These are phyloP conservation scores for Quercus phellos DNA, from an alignment of 331 rosid species.

Conservation along the genomic window DNA sequence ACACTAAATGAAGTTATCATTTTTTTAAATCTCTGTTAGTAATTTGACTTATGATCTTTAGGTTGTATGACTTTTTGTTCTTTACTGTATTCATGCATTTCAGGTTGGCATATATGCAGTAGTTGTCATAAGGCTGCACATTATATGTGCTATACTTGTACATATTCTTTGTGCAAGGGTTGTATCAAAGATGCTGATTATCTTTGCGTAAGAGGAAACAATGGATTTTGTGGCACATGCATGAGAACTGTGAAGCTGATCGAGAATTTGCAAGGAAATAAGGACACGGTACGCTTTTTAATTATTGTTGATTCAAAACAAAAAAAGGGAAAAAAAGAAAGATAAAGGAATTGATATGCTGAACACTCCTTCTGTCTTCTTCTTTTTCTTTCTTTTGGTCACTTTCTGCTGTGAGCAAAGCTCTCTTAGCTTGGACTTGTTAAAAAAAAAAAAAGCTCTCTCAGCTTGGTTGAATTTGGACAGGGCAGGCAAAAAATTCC, in stretches of 20 bases:
- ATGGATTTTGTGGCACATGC: constrained; percentile 86
- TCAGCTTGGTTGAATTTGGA: no score
- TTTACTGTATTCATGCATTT: constrained; percentile 12
- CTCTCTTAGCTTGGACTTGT: no score
- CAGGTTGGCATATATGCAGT: constrained; percentile 99
- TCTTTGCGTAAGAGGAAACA: constrained; percentile 68
- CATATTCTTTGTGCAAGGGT: constrained; percentile 85
- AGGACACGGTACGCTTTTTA: constrained; percentile 26
- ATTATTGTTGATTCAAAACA: background rate
- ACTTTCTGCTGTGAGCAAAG: no score
- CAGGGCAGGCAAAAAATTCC: no score
- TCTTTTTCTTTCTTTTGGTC: background rate
- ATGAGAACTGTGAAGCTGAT: constrained; percentile 86
- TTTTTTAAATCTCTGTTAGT: background rate
- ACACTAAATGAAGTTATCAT: background rate
- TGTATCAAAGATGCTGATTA: constrained; percentile 80
- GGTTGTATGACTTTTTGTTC: background rate
- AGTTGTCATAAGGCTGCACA: constrained; percentile 72
- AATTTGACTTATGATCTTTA: constrained; percentile 2
- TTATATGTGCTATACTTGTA: constrained; percentile 92
- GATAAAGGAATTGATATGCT: constrained; percentile 48
- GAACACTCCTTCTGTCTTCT: constrained; percentile 11
- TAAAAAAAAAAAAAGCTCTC: no score
- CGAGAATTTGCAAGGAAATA: constrained; percentile 63
- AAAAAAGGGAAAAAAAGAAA: background rate